These are phyloP conservation scores for Vitis labrusca DNA, from an alignment of 164 flowering plant species.

Conservation along the genomic window DNA sequence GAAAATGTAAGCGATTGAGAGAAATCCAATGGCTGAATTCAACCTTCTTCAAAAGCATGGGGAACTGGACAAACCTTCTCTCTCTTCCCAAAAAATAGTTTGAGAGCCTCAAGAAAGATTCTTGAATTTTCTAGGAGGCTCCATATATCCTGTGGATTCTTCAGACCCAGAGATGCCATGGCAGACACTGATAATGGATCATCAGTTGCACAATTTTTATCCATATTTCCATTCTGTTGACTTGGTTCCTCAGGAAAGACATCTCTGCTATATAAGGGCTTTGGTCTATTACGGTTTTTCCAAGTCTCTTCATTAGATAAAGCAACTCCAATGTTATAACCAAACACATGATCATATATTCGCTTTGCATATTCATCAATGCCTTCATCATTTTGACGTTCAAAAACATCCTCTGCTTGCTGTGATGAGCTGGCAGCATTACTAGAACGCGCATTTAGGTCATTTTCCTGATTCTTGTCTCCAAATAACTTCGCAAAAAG, in stretches of 20 bases:
- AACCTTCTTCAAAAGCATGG: slow-evolving; percentile 7
- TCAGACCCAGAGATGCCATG: slow-evolving; percentile 77
- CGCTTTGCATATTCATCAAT: slow-evolving; percentile 78
- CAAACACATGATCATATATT: slow-evolving; percentile 96
- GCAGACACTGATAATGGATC: slow-evolving; percentile 62
- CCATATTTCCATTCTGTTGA: slow-evolving; percentile 58
- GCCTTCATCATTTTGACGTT: slow-evolving; percentile 64
- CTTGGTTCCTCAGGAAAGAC: slow-evolving; percentile 36
- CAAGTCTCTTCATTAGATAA: slow-evolving; percentile 92
- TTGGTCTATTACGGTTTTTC: slow-evolving; percentile 85
- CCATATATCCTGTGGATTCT: slow-evolving; percentile 96
- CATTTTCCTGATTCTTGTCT: slow-evolving; percentile 91
- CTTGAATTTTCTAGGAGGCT: slow-evolving; percentile 74
- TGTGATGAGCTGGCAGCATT: slow-evolving; percentile 68
- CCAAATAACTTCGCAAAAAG: slow-evolving; percentile 95
- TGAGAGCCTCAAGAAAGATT: slow-evolving; percentile 80
- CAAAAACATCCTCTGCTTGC: slow-evolving; percentile 75
- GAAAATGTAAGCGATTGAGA: not conserved
- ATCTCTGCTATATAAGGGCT: slow-evolving; percentile 74
- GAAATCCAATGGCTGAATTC: slow-evolving; percentile 1
- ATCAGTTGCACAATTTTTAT: slow-evolving; percentile 28
- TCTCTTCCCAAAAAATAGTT: slow-evolving; percentile 69
- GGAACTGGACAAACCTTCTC: slow-evolving; percentile 50
- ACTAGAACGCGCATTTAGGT: slow-evolving; percentile 81
- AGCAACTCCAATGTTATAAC: slow-evolving; percentile 88